Conservation (phyloP, 1,139 yeast genomes). For the Saccharomyces pastorianus region DNA sequence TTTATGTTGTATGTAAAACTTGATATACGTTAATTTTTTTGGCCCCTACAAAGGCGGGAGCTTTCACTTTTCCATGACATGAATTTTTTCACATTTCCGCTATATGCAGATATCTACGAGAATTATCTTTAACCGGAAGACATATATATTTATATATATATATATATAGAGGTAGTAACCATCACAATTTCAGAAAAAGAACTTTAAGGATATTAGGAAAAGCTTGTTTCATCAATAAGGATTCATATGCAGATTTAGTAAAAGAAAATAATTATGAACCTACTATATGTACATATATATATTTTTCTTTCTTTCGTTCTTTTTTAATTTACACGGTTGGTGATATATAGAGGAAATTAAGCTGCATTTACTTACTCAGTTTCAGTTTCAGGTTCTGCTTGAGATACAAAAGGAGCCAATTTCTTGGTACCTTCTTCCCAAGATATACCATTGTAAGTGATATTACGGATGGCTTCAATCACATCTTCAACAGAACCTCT, state of each 20-base stretch:
- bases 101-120: neutral
- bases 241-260: no score
- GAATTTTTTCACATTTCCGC: neutral
- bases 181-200: no score
- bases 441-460: constrained; percentile 63
- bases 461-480: constrained; percentile 65
- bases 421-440: constrained; percentile 83
- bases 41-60: neutral
- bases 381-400: constrained; percentile 27
- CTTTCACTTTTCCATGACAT: neutral
- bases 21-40: neutral
- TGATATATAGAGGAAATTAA: neutral
- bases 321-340: neutral
- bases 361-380: constrained; percentile 3
- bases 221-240: neutral
- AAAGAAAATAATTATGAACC: no score
- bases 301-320: neutral
- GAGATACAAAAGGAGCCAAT: constrained; percentile 56
- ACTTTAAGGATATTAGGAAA: no score
- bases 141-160: no score
- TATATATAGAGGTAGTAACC: no score
- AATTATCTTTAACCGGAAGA: no score
- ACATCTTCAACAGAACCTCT: constrained; percentile 83
- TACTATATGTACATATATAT: neutral
- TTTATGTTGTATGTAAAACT: neutral